Evolutionary conservation across 2,329 filamentous ascomycete species (phyloP).

Genomic region (Pseudovirgaria hyperparasitica): DNA sequence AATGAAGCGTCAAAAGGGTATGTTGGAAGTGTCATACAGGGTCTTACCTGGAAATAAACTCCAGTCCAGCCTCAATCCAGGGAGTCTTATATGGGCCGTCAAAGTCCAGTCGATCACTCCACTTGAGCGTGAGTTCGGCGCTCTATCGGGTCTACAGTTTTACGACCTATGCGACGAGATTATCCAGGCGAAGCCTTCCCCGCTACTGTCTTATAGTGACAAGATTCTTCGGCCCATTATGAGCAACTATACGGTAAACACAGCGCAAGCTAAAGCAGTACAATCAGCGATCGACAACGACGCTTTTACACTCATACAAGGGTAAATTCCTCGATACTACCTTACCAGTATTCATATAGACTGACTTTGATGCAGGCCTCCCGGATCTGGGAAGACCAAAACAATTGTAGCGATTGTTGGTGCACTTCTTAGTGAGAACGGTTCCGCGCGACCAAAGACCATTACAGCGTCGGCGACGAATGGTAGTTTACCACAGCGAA

Average conservation of each 20-base stretch:
- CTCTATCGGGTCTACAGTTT: constrained; percentile 79
- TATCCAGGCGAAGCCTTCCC: constrained; percentile 76
- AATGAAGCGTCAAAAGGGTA: constrained; percentile 67
- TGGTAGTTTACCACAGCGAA: constrained; percentile 11
- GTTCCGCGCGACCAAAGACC: constrained; percentile 34
- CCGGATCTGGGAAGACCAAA: constrained; percentile 96
- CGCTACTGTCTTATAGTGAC: constrained; percentile 68
- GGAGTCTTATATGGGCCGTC: constrained; percentile 56
- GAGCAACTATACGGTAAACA: constrained; percentile 71
- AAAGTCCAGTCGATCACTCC: constrained; percentile 91
- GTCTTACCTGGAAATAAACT: constrained; percentile 56
- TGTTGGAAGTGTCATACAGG: constrained; percentile 75
- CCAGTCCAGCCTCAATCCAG: constrained; percentile 54
- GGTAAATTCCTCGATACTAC: constrained; percentile 32
- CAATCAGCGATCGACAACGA: constrained; percentile 90
- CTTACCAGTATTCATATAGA: constrained; percentile 5
- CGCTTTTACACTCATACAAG: constrained; percentile 92
- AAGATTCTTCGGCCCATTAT: constrained; percentile 57
- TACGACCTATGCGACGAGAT: constrained; percentile 95
- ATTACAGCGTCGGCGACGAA: constrained; percentile 34
- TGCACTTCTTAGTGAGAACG: constrained; percentile 60
- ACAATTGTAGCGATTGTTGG: constrained; percentile 96
- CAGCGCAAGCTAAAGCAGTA: constrained; percentile 81
- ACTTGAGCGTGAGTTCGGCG: constrained; percentile 89
- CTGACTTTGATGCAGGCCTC: constrained; percentile 48